phyloP scores from a whole-genome alignment of 345 rosid species.

The Syzygium oleosum region DNA sequence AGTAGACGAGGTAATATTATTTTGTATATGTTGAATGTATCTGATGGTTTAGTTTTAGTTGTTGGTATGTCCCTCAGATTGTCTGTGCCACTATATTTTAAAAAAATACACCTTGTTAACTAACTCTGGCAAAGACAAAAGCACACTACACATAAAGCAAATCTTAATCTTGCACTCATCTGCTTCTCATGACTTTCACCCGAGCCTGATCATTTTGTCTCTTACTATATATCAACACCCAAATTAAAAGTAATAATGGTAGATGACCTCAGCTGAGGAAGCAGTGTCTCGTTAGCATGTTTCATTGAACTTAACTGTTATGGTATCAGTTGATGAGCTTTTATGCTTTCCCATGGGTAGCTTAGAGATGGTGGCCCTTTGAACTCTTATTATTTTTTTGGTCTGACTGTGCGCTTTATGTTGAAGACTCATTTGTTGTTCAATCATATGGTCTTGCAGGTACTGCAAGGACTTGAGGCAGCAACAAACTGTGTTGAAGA shows the following conservation, averaged over 20 bases:
- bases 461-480: slow-evolving; percentile 88
- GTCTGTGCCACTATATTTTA: neutral
- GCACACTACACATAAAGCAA: neutral
- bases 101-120: neutral
- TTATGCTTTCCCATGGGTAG: neutral
- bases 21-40: neutral
- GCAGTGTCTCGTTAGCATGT: neutral
- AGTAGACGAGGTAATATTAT: slow-evolving; percentile 65
- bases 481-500: slow-evolving; percentile 92
- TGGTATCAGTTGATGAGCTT: neutral
- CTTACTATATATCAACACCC: neutral
- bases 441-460: slow-evolving; percentile 33
- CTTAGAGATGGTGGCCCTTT: neutral
- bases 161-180: neutral
- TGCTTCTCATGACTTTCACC: neutral
- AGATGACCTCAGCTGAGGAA: neutral
- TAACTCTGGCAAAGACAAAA: neutral
- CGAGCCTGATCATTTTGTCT: neutral
- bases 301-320: neutral
- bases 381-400: neutral
- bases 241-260: neutral
- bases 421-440: neutral
- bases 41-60: neutral
- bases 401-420: neutral
- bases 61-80: neutral